phyloP scores from a whole-genome alignment of 1,139 yeast species.

The Pichia sorboxylosa region DNA sequence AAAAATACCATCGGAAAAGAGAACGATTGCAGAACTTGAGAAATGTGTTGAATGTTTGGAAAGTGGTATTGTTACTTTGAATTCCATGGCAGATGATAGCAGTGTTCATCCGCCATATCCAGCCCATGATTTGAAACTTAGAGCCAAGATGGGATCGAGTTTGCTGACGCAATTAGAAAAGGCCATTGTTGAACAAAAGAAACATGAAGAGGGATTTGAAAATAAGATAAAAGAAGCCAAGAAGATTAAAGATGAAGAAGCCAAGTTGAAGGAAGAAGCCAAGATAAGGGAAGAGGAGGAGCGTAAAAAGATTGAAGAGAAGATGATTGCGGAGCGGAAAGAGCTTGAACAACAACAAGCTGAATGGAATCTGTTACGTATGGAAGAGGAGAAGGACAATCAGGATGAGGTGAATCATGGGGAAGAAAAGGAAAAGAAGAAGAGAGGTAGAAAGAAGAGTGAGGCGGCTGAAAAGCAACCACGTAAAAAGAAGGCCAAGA shows the following conservation, averaged over 20 bases:
- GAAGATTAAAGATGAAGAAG: conserved; percentile 50
- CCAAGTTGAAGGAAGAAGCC: conserved; percentile 29
- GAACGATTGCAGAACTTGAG: conserved; percentile 54
- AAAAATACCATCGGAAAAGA: conserved; percentile 46
- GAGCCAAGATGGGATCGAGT: conserved; percentile 80
- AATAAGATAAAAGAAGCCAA: conserved; percentile 65
- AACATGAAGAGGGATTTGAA: conserved; percentile 46
- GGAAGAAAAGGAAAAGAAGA: conserved; percentile 18
- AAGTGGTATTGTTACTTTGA: conserved; percentile 51
- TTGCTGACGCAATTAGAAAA: conserved; percentile 60
- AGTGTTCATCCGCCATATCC: conserved; percentile 58
- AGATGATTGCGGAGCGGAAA: conserved; percentile 55
- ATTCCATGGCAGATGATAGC: conserved; percentile 39
- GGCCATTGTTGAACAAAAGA: conserved; percentile 62
- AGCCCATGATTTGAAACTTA: conserved; percentile 64
- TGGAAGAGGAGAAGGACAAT: conserved; percentile 29
- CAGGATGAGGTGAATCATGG: conserved; percentile 20
- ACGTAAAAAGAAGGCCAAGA: conserved; percentile 8
- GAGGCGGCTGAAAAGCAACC: conserved; percentile 9
- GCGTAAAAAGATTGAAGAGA: conserved; percentile 34
- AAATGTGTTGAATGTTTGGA: conserved; percentile 46
- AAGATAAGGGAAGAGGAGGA: conserved; percentile 32
- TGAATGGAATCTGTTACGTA: conserved; percentile 61
- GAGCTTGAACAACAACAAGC: conserved; percentile 71
- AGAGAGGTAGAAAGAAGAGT: conserved; percentile 17